Conservation (phyloP, 768 basidiomycete species). For the Mycena alexandri region DNA sequence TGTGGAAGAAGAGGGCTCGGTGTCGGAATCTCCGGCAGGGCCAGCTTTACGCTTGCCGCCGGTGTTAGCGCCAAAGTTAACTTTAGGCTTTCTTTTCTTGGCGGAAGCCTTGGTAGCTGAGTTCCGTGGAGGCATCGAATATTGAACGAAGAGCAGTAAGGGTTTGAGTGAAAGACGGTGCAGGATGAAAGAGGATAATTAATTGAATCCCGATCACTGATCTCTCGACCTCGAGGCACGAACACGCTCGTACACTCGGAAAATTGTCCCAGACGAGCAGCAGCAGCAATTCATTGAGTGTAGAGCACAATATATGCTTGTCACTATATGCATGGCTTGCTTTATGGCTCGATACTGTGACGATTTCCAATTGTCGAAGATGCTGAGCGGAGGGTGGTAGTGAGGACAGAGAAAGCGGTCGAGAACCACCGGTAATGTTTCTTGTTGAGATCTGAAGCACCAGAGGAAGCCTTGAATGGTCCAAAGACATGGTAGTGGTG, state of each 20-base stretch:
- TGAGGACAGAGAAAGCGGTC: no score
- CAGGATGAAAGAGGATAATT: no score
- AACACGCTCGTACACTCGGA: not conserved
- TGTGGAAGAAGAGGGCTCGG: not conserved
- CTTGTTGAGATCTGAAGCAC: not conserved
- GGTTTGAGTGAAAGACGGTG: conserved; percentile 6
- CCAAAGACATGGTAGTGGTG: not conserved
- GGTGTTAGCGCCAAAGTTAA: not conserved
- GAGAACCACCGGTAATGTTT: not conserved
- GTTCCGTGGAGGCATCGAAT: not conserved
- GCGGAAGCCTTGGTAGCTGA: not conserved
- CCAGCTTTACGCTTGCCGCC: not conserved
- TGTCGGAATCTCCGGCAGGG: not conserved
- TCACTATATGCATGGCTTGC: conserved; percentile 5
- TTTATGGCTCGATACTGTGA: conserved; percentile 3
- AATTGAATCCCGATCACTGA: no score
- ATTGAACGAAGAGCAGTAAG: not conserved
- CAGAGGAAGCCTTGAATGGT: not conserved
- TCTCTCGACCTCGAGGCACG: no score
- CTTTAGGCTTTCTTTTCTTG: conserved; percentile 4
- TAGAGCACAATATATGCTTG: not conserved
- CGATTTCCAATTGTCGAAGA: not conserved
- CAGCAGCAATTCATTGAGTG: conserved; percentile 9
- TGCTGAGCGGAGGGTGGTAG: not conserved
- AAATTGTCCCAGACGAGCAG: not conserved